Base-by-base conservation (phyloP, 345 rosid species). In the Pistacia atlantica region DNA sequence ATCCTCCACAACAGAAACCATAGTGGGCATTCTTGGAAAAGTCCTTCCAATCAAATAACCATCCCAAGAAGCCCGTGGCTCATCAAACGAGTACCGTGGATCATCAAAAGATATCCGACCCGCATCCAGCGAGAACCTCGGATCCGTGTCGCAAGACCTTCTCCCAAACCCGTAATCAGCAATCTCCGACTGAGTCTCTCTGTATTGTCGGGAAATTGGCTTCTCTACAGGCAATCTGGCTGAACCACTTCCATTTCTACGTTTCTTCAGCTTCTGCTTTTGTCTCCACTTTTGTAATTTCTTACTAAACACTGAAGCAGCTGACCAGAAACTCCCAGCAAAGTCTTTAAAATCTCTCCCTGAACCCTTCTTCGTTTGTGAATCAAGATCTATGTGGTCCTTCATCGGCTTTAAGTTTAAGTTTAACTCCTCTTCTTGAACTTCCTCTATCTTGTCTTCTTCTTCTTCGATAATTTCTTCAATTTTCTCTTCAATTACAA, bases 61-160 rank as follows among this genome's bases (percentile, higher is more conserved):
- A 42, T 96, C 99, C 93, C 98, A 93, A 5, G 97, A 92, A 38
- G 98, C 99, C n/a, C 98, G 87, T 1, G 99, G 98, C 89, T 93
- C 98, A 37, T 93, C 99, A 58, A 96, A 90, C 1, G 98, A 92
- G 86, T 86, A 90, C 61, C 99, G 86, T 37, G 97, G 88, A 73
- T 93, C 97, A 61, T 96, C 99, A 11, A 90, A 87, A 16, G 98
- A 93, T 42, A 90, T 85, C 85, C 98, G 83, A 5, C 84, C 88
- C 1, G 93, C 97, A 78, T 93, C 92, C 4, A 84, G 72, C 11
- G 99, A 96, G 86, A 96, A 96, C 71, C 99, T 83, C 17, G 98
- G 99, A 83, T 96, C 99, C 37, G 98, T 96, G 69, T 96, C 99
- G 61, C 99, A 96, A n/a, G 99, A 96, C 65, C 99, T 85, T 77